Conservation (phyloP, 129 eudicot genomes). For the Dittrichia graveolens region DNA sequence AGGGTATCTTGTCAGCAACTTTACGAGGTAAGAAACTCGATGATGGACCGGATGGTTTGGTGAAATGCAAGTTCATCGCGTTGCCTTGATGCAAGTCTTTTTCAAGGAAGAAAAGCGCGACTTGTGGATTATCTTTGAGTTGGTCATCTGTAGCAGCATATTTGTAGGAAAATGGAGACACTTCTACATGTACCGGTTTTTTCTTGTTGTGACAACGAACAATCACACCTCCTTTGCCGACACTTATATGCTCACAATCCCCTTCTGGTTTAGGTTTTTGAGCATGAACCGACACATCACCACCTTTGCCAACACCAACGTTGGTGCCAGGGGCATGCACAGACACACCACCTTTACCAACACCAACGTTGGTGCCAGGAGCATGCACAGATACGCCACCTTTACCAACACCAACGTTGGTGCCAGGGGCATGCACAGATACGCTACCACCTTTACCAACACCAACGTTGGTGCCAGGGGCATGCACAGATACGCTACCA, state of each 20-base stretch:
- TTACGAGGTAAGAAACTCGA: slow-evolving; percentile 56
- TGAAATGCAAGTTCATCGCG: slow-evolving; percentile 48
- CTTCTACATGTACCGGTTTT: slow-evolving; percentile 37
- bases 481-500: slow-evolving; percentile 28
- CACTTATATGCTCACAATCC: slow-evolving; percentile 30
- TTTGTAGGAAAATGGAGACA: slow-evolving; percentile 42
- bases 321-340: slow-evolving; percentile 34
- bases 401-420: slow-evolving; percentile 24
- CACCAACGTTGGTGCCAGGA: slow-evolving; percentile 22
- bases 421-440: slow-evolving; percentile 35
- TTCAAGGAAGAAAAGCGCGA: slow-evolving; percentile 56
- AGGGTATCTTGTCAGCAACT: slow-evolving; percentile 48
- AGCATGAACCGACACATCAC: slow-evolving; percentile 36
- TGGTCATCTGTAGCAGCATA: slow-evolving; percentile 61
- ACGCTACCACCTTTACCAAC: slow-evolving; percentile 35
- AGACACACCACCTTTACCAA: slow-evolving; percentile 28
- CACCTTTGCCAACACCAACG: slow-evolving; percentile 26
- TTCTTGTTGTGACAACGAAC: slow-evolving; percentile 44
- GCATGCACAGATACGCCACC: slow-evolving; percentile 39
- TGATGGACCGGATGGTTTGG: slow-evolving; percentile 25
- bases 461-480: slow-evolving; percentile 37
- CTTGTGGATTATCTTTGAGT: slow-evolving; percentile 59
- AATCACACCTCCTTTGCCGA: slow-evolving; percentile 50
- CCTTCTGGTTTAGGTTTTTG: slow-evolving; percentile 22
- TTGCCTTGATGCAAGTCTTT: slow-evolving; percentile 40